Conservation (phyloP, 2,329 filamentous ascomycete genomes). For the Nakataea oryzae region DNA sequence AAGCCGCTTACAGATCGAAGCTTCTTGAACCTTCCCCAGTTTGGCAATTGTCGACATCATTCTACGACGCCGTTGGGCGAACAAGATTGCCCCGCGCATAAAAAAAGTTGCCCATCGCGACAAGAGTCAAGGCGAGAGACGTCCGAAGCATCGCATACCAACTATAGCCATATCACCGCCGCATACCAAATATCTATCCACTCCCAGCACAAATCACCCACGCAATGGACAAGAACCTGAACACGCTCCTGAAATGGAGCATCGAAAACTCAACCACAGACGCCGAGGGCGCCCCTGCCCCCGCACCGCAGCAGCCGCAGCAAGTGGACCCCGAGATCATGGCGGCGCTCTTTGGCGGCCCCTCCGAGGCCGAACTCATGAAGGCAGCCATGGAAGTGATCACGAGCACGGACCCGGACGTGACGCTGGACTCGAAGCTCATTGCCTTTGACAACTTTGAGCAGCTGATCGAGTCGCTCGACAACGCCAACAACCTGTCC, state of each 20-base stretch:
- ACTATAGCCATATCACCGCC: too few species aligned
- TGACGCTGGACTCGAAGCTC: constrained; percentile 65
- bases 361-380: constrained; percentile 90
- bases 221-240: constrained; percentile 19
- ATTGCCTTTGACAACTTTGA: constrained; percentile 92
- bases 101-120: constrained; percentile 4
- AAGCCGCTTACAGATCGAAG: constrained; percentile 18
- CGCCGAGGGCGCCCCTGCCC: constrained; percentile 12
- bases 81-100: neutral
- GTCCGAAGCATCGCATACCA: neutral
- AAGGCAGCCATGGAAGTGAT: constrained; percentile 71
- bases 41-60: constrained; percentile 11
- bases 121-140: neutral
- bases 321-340: constrained; percentile 61
- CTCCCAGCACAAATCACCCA: neutral
- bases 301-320: constrained; percentile 22
- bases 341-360: constrained; percentile 67
- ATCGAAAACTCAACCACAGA: constrained; percentile 17
- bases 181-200: neutral
- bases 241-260: constrained; percentile 25
- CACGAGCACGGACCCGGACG: constrained; percentile 44
- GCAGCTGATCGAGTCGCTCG: constrained; percentile 81
- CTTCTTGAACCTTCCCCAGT: constrained; percentile 23
- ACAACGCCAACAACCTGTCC: constrained; percentile 93
- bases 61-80: neutral